Conservation (phyloP, 1,284 basidiomycete species). For the Puccinia coronata region DNA sequence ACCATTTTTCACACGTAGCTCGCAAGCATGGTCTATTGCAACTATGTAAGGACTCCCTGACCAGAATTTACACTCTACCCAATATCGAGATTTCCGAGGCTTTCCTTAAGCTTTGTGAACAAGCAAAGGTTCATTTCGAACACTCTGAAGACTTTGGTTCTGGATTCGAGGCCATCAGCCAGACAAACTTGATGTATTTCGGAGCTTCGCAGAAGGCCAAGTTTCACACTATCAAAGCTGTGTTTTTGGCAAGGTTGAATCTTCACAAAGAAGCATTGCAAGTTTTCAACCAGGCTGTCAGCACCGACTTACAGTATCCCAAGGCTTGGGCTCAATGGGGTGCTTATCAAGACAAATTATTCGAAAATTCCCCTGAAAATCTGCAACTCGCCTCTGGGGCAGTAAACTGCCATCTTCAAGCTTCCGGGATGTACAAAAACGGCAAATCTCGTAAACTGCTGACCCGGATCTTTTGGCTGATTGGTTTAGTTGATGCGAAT, state of each 20-base stretch:
- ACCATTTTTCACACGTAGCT: conserved; percentile 98
- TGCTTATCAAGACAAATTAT: conserved; percentile 87
- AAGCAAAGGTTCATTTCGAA: conserved; percentile 98
- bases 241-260: conserved; percentile 90
- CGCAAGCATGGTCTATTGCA: conserved; percentile 95
- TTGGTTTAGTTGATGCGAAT: conserved; percentile 82
- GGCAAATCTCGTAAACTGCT: conserved; percentile 89
- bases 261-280: conserved; percentile 87
- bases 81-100: conserved; percentile 99
- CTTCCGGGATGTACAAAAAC: conserved; percentile 92
- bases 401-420: conserved; percentile 96
- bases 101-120: conserved; percentile 96
- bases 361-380: conserved; percentile 69
- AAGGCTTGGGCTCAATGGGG: conserved; percentile 99
- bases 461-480: conserved; percentile 90
- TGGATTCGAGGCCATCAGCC: conserved; percentile 97
- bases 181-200: conserved; percentile 99
- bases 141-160: conserved; percentile 88
- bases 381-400: conserved; percentile 83
- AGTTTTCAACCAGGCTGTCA: conserved; percentile 91
- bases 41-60: conserved; percentile 90
- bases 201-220: conserved; percentile 92
- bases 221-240: conserved; percentile 97
- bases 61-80: conserved; percentile 96
- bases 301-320: conserved; percentile 89